Evolutionary conservation across 2,329 filamentous ascomycete species (phyloP).

Genomic region (Zasmidium citrigriseum): DNA sequence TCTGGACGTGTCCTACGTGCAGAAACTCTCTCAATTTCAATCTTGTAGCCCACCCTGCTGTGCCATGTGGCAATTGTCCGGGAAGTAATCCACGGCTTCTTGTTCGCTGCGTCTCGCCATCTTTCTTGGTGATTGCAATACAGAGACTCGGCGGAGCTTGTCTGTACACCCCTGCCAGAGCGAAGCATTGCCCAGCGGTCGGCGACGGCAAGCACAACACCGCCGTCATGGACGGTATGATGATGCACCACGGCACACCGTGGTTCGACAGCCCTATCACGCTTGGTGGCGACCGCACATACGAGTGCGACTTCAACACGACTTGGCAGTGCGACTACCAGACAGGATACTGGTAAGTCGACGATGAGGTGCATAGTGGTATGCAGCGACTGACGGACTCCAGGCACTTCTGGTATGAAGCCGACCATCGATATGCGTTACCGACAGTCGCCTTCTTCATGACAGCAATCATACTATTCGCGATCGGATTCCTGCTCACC

Average conservation of each 20-base stretch:
- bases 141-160: neutral
- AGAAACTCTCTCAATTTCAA: neutral
- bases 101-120: neutral
- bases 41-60: neutral
- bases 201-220: neutral
- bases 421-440: slow-evolving; percentile 56
- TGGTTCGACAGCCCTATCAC: slow-evolving; percentile 45
- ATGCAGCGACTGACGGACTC: neutral
- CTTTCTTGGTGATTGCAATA: neutral
- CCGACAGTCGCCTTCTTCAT: slow-evolving; percentile 56
- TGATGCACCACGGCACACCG: slow-evolving; percentile 22
- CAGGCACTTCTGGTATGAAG: slow-evolving; percentile 48
- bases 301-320: slow-evolving; percentile 33
- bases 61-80: neutral
- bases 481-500: slow-evolving; percentile 41
- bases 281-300: slow-evolving; percentile 40
- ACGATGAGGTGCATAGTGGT: neutral
- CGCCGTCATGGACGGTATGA: slow-evolving; percentile 13
- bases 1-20: neutral
- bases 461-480: slow-evolving; percentile 49
- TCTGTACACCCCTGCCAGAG: neutral
- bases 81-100: neutral
- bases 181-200: neutral
- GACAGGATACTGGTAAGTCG: slow-evolving; percentile 46
- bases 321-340: slow-evolving; percentile 50